Evolutionary conservation across 1,284 basidiomycete species (phyloP).

Genomic region (Moesziomyces parantarcticus): DNA sequence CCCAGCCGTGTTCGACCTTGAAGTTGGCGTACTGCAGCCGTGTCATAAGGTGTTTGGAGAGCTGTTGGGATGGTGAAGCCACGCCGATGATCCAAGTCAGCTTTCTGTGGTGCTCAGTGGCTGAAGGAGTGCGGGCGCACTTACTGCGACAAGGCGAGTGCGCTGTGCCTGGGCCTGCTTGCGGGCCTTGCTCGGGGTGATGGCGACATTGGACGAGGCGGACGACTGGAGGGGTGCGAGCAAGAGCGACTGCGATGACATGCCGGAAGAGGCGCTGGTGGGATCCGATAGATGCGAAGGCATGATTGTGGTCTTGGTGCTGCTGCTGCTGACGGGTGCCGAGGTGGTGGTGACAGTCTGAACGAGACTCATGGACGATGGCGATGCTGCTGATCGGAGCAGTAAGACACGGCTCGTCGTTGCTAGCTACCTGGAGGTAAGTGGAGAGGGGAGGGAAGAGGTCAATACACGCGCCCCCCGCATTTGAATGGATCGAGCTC

Average conservation of each 20-base stretch:
- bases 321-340: slow-evolving; percentile 7
- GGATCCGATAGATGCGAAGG: slow-evolving; percentile 26
- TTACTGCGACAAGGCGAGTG: slow-evolving; percentile 44
- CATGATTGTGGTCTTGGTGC: slow-evolving; percentile 19
- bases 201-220: slow-evolving; percentile 31
- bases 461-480: too few species aligned
- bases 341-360: slow-evolving; percentile 14
- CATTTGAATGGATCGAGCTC: too few species aligned
- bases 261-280: slow-evolving; percentile 12
- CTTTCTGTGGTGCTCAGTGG: neutral
- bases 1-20: slow-evolving; percentile 66
- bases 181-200: slow-evolving; percentile 41
- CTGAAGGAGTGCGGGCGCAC: neutral
- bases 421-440: neutral
- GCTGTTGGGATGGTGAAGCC: slow-evolving; percentile 14
- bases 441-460: too few species aligned
- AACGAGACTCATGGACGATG: slow-evolving; percentile 15
- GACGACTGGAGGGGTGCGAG: slow-evolving; percentile 36
- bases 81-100: neutral
- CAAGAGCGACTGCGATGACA: slow-evolving; percentile 32
- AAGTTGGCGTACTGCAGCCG: slow-evolving; percentile 63
- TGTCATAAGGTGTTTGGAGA: slow-evolving; percentile 56
- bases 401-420: neutral
- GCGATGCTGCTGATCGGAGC: neutral
- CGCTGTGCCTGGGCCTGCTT: slow-evolving; percentile 51